A percentile compares a stretch with the other conserved stretches of the same genome.
phyloP scores from a whole-genome alignment of 148 eudicot genomes.

The Camellia sinensis region DNA sequence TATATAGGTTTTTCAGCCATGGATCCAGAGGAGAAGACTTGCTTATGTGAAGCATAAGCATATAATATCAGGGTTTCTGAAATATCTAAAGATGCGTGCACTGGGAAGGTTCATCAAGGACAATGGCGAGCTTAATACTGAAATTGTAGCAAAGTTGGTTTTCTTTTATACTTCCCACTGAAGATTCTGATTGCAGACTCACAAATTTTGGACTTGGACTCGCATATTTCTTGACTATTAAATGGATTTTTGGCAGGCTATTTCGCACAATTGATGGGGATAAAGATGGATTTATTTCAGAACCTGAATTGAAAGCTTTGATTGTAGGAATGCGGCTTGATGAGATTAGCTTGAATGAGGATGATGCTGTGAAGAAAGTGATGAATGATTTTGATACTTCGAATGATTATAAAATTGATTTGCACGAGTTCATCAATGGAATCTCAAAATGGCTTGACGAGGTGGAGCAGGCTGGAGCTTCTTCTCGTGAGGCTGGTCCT shows the following conservation, averaged over 20 bases:
- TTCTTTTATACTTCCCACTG: constrained; percentile 6
- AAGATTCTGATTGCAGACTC: not conserved
- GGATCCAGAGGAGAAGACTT: constrained; percentile 51
- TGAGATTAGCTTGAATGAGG: constrained; percentile 43
- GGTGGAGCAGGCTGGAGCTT: constrained; percentile 25
- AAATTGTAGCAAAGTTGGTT: constrained; percentile 26
- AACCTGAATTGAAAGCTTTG: constrained; percentile 60
- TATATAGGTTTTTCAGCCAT: constrained; percentile 48
- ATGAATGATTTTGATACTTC: constrained; percentile 69
- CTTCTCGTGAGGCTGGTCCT: constrained; percentile 16
- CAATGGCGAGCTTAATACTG: constrained; percentile 35
- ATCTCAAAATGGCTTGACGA: constrained; percentile 53
- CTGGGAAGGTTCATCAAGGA: constrained; percentile 35
- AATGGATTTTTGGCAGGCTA: constrained; percentile 40
- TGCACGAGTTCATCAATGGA: constrained; percentile 55
- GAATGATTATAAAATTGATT: constrained; percentile 35
- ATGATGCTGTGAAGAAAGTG: constrained; percentile 52
- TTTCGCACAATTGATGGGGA: constrained; percentile 59
- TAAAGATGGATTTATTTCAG: constrained; percentile 40
- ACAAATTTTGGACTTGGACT: no score
- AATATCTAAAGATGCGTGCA: constrained; percentile 26
- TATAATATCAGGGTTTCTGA: constrained; percentile 36
- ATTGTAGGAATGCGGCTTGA: constrained; percentile 64
- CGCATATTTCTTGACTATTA: not conserved
- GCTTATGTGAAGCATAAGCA: constrained; percentile 47